Base-by-base conservation (phyloP, 495 filamentous ascomycete genomes). In the Xylaria cubensis region DNA sequence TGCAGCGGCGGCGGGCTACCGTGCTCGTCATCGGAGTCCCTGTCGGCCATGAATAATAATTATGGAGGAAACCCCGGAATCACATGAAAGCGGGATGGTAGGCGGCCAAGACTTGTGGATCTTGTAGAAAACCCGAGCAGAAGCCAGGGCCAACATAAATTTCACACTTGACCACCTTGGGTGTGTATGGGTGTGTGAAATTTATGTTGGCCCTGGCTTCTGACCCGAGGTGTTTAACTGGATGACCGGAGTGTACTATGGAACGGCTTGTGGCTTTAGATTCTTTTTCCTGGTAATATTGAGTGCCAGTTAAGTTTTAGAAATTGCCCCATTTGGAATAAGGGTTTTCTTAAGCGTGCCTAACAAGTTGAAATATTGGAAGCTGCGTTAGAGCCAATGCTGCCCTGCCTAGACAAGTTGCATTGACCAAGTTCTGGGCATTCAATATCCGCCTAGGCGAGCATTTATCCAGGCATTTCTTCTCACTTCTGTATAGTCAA, bases 11-110 rank as follows among this genome's bases (percentile, higher is more conserved):
- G 41, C 32, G 53, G 53, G 71, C 44, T 53, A 41, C 48, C 71
- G 51, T 56, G 15, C 13, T 71, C 70, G 29, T 59, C 63, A 67
- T 67, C 53, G 42, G 70, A 61, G 24, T 72, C 51, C 61, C 46
- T 19, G 63, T 64, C 58, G 19, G 58, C 68, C 68, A 70, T 70
- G 41, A 36, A 36, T 41, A 6, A 39, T 39, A 8, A 29, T 29
- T 29, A 12, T 34, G 29, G 24, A 59, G 5, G 56, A 55, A 10
- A 64, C 34, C 15, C 46, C 46, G 21, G n/a, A 44, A 71, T 71
- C 69, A 71, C 51, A 51, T 72, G 63, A 44, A 51, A 39, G 9
- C 6, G 29, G 56, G 19, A 15, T 70, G 44, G 34, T 17, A 65
- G 69, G 62, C 51, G 26, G 69, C 15, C 17, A 63, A 24, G 59